Evolutionary conservation across 108 stramenopile genomes (phyloP), one percentile per base, ranked within the genome.

Genomic region (Nitzschia sp.): DNA sequence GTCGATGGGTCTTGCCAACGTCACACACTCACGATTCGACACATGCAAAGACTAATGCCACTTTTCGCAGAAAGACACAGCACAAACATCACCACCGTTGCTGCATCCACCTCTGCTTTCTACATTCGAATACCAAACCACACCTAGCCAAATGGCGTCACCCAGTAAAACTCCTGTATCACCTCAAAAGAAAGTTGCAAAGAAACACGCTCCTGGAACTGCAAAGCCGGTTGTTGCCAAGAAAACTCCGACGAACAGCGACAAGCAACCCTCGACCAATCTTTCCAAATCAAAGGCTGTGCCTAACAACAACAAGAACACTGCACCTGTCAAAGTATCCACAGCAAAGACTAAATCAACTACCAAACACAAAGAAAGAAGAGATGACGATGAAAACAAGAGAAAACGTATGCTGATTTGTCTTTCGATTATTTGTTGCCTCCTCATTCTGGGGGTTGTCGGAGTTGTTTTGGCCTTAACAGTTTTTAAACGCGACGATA

Each of bases 401-500:
- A 2, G 57, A 40, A 58, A 39, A 40, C 38, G 26, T 7, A n/a
- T 12, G 34, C 0, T 62, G 15, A 15, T 48, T 48, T 62, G 61
- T 24, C 10, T 43, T 1, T 41, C 21, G 0, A 46, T 62, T 8
- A 22, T 62, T 7, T 43, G 15, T 43, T 62, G 61, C 43, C 22
- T 62, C 2, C 9, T 62, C 3, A 8, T 62, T 12, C 20, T 62
- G 20, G 42, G 42, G 41, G 40, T 46, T 22, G 10, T 62, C 3
- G 61, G 61, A 12, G 14, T 62, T 3, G 43, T 62, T 43, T 25
- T 62, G 5, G 61, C 42, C 1, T 62, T 62, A 42, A 42, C 43
- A 5, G 61, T 62, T 19, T 62, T 62, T 8, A 19, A 19, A 20
- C 43, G 44, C 10, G 43, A 62, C 21, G 43, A 62, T 22, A 46